Base-by-base conservation (phyloP, 1,284 basidiomycete species). In the Ceratorhiza oryzae-sativae region DNA sequence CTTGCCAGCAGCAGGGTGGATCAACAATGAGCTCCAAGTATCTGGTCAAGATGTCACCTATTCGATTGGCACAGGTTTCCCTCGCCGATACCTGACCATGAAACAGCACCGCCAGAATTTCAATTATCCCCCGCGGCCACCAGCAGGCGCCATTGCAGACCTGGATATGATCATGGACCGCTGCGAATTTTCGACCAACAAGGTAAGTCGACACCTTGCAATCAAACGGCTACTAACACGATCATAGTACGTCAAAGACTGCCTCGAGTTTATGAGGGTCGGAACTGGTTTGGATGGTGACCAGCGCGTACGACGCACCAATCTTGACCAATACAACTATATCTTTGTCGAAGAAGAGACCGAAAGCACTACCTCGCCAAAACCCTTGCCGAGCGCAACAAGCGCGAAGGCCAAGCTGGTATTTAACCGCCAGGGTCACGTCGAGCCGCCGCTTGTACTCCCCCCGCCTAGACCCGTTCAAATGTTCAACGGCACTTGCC, bases 101-200 rank as follows among this genome's bases (percentile, higher is more conserved):
- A 85, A 88, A 72, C 83, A 83, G 72, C 80, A 83, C 56, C 83
- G 85, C 6, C 86, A 84, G 48, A 82, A 87, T 75, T 83, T 86
- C 58, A 87, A 87, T n/a, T 93, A 90, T 79, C 93, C 95, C 20
- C 91, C 92, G 5, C 85, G 95, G 71, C 95, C 95, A 23, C 82
- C 88, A 12, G 87, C 91, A 0, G 93, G 93, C 18, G 90, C 91
- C 71, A 85, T 94, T 18, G 85, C 93, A 12, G 95, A 98, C 80
- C 80, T 98, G 75, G 95, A 98, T 80, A 82, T 91, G 27, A 83
- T 97, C 0, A 89, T 95, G 88, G 89, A 94, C 45, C 86, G 94
- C 76, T 98, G 95, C 79, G 93, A 96, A 81, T 95, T 94, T 78
- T 87, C 87, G 18, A 84, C 87, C 70, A 85, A 88, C 77, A 93